Evolutionary conservation across 768 basidiomycete species (phyloP), one percentile per base, ranked within the genome.

Genomic region (Neoboletus subvelutipes): DNA sequence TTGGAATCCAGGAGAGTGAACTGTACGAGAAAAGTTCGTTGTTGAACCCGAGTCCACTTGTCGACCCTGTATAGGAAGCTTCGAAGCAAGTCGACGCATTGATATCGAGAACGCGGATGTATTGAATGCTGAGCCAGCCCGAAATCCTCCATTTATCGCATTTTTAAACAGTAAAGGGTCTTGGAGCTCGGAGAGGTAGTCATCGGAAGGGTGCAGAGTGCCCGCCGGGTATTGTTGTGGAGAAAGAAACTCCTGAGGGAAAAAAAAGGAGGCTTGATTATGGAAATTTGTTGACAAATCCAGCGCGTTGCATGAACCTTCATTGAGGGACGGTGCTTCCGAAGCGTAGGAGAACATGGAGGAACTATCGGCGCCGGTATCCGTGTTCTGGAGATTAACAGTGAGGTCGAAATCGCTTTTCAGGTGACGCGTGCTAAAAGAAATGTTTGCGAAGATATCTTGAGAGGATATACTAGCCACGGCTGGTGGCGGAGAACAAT

Each of bases 71-170:
- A 52, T 39, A 45, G 75, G 66, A 42, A 65, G 62, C 24, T 71
- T 74, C 18, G 71, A 68, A 46, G 70, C 57, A 36, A 71, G 60
- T 20, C 68, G 73, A n/a, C 68, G 67, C 54, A 62, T 67, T 22
- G 76, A 71, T 57, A 71, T 65, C 39, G 71, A 72, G 37, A 64
- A 57, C 34, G 56, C 55, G 55, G 65, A 56, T 33, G 59, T 34
- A 28, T 55, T 55, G 10, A 56, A 55, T n/a, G 56, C 34, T 37
- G 70, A 34, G 15, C 56, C 31, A 3, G 41, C 29, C 52, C 60
- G 64, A 37, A 52, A 42, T 1, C 56, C 54, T 48, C 57, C 56
- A 39, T 58, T 53, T 22, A 52, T 58, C 45, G 34, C 39, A 33
- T 64, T 58, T 39, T 59, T 66, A 52, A 58, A 64, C 18, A 56